A percentile compares a stretch with the other conserved stretches of the same genome.
Conservation (phyloP, 371 early-diverging fungal species). For the Mortierella sp. region DNA sequence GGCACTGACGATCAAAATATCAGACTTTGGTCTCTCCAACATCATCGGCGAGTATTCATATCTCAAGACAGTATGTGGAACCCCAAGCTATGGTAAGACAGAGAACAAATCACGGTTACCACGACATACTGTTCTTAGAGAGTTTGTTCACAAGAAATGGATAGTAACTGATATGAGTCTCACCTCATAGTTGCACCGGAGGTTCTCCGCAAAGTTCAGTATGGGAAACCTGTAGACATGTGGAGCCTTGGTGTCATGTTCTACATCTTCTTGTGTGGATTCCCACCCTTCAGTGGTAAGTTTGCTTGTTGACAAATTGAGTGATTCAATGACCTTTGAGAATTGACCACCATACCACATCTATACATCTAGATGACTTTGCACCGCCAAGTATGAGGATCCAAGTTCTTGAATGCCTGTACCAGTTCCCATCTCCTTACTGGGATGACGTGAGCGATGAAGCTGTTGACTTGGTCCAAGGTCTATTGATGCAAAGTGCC, state of each 20-base stretch:
- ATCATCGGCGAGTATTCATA: slow-evolving; percentile 67
- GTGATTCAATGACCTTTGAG: no score
- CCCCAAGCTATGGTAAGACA: slow-evolving; percentile 90
- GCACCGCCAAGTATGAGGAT: slow-evolving; percentile 60
- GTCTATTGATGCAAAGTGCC: slow-evolving; percentile 64
- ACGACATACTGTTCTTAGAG: no score
- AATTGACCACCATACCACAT: neutral
- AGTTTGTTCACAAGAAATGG: no score
- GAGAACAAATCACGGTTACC: no score
- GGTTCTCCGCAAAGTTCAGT: slow-evolving; percentile 77
- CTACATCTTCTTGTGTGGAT: slow-evolving; percentile 95
- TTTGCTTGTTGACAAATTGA: no score
- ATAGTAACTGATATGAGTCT: no score
- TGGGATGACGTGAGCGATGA: slow-evolving; percentile 85
- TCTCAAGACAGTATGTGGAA: slow-evolving; percentile 90
- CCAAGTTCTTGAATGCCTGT: slow-evolving; percentile 83
- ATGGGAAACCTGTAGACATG: slow-evolving; percentile 92
- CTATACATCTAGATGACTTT: slow-evolving; percentile 50
- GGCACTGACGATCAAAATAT: slow-evolving; percentile 80
- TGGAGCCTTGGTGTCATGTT: slow-evolving; percentile 99
- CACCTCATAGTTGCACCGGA: slow-evolving; percentile 95
- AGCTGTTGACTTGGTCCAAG: slow-evolving; percentile 70
- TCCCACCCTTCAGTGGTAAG: slow-evolving; percentile 89
- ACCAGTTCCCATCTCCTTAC: slow-evolving; percentile 79
- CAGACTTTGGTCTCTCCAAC: slow-evolving; percentile 96